Conservation (phyloP, 164 flowering plant species). For the Tinospora cordifolia region DNA sequence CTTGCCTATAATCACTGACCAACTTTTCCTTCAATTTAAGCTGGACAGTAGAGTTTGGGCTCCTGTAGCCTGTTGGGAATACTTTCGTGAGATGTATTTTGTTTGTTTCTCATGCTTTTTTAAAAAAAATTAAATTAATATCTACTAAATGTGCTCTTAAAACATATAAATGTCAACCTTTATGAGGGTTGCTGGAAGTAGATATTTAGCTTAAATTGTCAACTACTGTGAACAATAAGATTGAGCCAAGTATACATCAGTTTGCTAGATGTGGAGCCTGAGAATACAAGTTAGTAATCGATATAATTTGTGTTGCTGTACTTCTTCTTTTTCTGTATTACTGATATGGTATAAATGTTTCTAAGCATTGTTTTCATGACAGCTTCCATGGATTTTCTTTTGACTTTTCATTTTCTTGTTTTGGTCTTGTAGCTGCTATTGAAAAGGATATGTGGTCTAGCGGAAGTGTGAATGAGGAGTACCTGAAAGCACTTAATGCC, state of each 20-base stretch:
- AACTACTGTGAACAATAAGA: neutral
- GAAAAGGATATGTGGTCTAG: slow-evolving; percentile 93
- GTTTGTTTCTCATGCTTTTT: neutral
- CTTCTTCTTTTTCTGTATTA: neutral
- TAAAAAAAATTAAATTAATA: neutral
- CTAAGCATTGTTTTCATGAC: neutral
- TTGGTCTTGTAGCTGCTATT: slow-evolving; percentile 63
- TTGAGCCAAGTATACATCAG: neutral
- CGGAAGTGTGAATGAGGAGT: slow-evolving; percentile 86
- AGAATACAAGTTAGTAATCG: neutral
- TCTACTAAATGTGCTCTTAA: neutral
- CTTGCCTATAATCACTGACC: neutral
- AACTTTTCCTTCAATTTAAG: neutral
- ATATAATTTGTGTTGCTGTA: neutral
- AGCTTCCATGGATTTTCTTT: neutral
- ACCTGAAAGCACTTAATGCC: slow-evolving; percentile 82
- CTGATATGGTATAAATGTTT: neutral
- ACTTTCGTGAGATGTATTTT: neutral
- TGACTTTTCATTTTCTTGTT: neutral
- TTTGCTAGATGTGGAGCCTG: neutral
- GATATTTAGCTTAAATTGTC: neutral
- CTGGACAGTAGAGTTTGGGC: neutral
- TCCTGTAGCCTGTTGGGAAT: no score
- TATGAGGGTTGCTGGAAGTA: neutral
- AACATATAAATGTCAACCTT: neutral